Base-by-base conservation (phyloP, 768 basidiomycete genomes). In the Rhizopogon sp. region DNA sequence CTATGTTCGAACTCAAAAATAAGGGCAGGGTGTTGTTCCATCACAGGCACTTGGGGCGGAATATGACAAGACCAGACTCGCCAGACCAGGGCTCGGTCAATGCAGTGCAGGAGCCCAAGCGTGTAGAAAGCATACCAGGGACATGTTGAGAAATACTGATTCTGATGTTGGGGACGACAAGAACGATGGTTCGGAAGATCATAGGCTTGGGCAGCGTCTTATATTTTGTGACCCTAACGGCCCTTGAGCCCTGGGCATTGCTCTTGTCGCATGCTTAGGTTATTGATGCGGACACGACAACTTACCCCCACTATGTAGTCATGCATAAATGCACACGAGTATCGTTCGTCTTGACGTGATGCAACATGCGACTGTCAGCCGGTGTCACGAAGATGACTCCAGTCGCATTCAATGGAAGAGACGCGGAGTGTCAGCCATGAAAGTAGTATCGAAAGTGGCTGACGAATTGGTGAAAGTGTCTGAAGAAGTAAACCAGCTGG, bases 61-160 rank as follows among this genome's bases (percentile, higher is more conserved):
- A 62, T 11, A 33, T 25, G 9, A 17, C 25, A 5, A 33, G 45
- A 10, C 6, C 56, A 39, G 59, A 44, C 14, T 49, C n/a, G 14
- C 29, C 20, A 2, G 41, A 25, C 13, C 13, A 8, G 29, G 44
- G 13, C 46, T 37, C 33, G 11, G 45, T 8, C 20, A 52, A 20
- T 28, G 45, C 20, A 17, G 52, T 11, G 1, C 40, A 45, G 9
- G 61, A 43, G n/a, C 39, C 20, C 55, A 50, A 45, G 25, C 57
- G 58, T 75, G 72, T 60, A 70, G 66, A 67, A 70, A 70, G 53
- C 64, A 62, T 52, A 69, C 3, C 65, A 69, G 63, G 41, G 65
- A n/a, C 45, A 47, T 47, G 17, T 20, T 20, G 20, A 20, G 20
- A 5, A 16, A 14, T 11, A 22, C 13, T 47, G 9, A 5, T 6